Evolutionary conservation across 345 rosid species (phyloP), one percentile per base, ranked within the genome.

Genomic region (Linum usitatissimum): DNA sequence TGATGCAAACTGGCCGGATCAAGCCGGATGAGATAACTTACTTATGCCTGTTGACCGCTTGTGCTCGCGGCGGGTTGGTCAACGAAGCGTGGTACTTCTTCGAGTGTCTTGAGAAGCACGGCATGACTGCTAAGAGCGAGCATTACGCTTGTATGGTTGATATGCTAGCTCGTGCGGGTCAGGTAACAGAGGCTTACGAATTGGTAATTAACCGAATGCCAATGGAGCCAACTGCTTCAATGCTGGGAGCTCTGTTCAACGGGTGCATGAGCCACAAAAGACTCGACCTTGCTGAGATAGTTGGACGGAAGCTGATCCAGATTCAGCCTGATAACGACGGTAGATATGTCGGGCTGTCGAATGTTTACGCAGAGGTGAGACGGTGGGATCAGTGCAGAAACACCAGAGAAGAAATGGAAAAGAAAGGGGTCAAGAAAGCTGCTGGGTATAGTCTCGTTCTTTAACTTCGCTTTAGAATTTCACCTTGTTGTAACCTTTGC

Each of bases 71-170:
- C 9, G 96, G 96, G 40, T 80, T 89, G 55, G 87, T 84, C 31
- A 72, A 67, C 57, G 79, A 86, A 73, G 95, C 95, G 9, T 83
- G 86, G 86, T 38, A 70, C 68, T 75, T 92, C 70, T 83, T 92
- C 3, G 63, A 65, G 9, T 62, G 83, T 61, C 75, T 89, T 53
- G 30, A 64, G 40, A 72, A 68, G 70, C 71, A 62, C 14, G 76
- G 86, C 18, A 73, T 74, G 74, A 61, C 64, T 14, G 81, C 91
- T 1, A 81, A 81, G 74, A 68, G 75, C 6, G 98, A 92, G 77
- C 96, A 92, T 66, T 92, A 79, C 65, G 93, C 98, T 57, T 89
- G 93, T 77, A 77, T 92, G 85, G 87, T 86, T 7, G 92, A 92
- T 67, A 88, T 74, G 60, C 69, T 92, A 65, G 85, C 93, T 17